Evolutionary conservation across 345 rosid species (phyloP).

Genomic region (Populus tremula): DNA sequence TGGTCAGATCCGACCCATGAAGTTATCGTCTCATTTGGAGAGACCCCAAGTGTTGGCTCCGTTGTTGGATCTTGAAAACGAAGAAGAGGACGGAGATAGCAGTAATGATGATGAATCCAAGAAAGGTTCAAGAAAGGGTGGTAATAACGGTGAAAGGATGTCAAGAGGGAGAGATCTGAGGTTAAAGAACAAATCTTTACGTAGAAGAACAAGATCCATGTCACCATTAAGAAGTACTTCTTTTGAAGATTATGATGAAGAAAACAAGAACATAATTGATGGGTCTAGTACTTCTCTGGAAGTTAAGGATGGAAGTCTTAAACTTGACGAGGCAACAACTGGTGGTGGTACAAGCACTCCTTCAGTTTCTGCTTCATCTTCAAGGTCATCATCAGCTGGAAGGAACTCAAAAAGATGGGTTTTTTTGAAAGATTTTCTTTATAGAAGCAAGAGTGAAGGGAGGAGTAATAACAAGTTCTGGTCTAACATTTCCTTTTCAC

Average conservation of each 20-base stretch:
- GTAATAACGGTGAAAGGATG: not conserved
- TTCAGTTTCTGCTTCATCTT: conserved; percentile 69
- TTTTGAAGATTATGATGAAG: conserved; percentile 25
- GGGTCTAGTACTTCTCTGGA: conserved; percentile 9
- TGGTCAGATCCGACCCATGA: conserved; percentile 94
- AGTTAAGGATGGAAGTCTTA: not conserved
- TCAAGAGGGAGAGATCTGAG: conserved; percentile 70
- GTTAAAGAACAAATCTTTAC: conserved; percentile 57
- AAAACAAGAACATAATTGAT: not conserved
- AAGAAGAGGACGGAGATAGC: conserved; percentile 41
- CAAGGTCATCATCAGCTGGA: conserved; percentile 81
- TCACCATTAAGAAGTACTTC: conserved; percentile 63
- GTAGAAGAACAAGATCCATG: conserved; percentile 84
- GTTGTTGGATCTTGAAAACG: conserved; percentile 62
- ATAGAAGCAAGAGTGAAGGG: conserved; percentile 89
- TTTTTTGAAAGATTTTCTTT: conserved; percentile 77
- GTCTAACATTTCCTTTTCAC: conserved; percentile 48
- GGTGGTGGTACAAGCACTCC: conserved; percentile 27
- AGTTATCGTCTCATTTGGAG: conserved; percentile 81
- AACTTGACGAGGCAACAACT: conserved; percentile 30
- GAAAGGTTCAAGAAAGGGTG: conserved; percentile 2
- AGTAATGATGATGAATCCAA: not conserved
- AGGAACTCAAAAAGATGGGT: conserved; percentile 96
- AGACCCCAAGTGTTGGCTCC: conserved; percentile 73
- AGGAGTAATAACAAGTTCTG: conserved; percentile 67